Conservation (phyloP, 257 asterid genomes). For the Solanum etuberosum region DNA sequence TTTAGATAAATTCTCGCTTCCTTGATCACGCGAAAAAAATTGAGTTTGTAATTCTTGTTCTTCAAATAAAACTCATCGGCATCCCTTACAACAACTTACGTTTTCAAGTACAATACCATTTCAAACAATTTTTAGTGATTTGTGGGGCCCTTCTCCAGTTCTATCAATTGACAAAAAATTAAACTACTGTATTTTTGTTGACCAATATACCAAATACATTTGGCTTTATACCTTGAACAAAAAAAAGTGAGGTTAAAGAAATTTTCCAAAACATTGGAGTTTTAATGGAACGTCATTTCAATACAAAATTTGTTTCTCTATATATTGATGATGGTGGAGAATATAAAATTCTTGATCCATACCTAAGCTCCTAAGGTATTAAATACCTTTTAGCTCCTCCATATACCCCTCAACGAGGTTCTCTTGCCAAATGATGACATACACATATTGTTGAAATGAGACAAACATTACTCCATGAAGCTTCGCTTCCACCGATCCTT, state of each 20-base stretch:
- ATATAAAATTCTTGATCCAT: not conserved
- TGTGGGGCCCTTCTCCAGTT: not conserved
- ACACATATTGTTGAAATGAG: not conserved
- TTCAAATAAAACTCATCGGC: not conserved
- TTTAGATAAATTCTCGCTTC: too few relatives aligned
- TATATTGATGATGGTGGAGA: too few relatives aligned
- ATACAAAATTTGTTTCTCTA: not conserved
- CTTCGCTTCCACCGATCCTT: not conserved
- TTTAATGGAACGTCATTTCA: not conserved
- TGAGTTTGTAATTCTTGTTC: not conserved
- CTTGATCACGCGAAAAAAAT: not conserved
- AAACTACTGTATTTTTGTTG: not conserved
- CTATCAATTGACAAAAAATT: too few relatives aligned
- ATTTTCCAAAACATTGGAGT: not conserved
- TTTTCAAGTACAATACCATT: not conserved
- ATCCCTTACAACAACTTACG: not conserved
- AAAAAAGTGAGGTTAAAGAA: not conserved
- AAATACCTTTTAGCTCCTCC: not conserved
- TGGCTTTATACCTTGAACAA: not conserved
- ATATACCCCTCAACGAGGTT: not conserved
- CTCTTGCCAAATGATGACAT: not conserved
- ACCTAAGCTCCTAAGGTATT: not conserved
- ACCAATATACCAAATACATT: not conserved
- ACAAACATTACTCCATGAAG: not conserved
- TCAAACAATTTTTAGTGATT: not conserved